phyloP scores from a whole-genome alignment of 345 rosid genomes.

The Acer yangbiense region DNA sequence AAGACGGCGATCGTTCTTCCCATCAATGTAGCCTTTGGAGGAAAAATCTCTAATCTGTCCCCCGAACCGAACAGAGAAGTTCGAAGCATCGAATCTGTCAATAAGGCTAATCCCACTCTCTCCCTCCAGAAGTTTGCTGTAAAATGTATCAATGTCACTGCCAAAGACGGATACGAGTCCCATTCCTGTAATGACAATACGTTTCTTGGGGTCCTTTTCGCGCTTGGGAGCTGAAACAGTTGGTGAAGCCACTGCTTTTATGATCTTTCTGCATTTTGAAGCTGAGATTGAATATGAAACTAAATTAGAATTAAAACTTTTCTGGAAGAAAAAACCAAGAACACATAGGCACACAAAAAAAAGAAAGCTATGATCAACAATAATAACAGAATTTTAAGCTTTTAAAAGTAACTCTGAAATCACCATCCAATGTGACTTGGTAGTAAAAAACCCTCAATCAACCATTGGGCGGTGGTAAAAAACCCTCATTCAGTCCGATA shows the following conservation, averaged over 20 bases:
- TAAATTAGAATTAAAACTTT: slow-evolving; percentile 2
- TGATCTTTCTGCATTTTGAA: slow-evolving; percentile 39
- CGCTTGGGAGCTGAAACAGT: slow-evolving; percentile 54
- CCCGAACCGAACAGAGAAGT: slow-evolving; percentile 53
- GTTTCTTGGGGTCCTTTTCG: slow-evolving; percentile 53
- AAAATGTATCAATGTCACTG: slow-evolving; percentile 41
- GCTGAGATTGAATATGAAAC: slow-evolving; percentile 29
- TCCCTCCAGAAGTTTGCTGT: slow-evolving; percentile 60
- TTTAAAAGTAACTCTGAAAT: too few species aligned
- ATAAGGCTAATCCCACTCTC: slow-evolving; percentile 67
- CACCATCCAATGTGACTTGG: too few species aligned
- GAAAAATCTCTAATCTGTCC: slow-evolving; percentile 69
- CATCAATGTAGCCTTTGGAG: slow-evolving; percentile 61
- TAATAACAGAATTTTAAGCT: neutral
- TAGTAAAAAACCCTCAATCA: too few species aligned
- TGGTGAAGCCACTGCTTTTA: slow-evolving; percentile 51
- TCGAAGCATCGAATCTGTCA: slow-evolving; percentile 64
- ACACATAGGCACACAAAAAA: too few species aligned
- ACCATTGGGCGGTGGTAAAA: too few species aligned
- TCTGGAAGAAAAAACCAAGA: neutral
- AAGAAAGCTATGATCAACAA: neutral
- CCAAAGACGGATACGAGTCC: slow-evolving; percentile 68
- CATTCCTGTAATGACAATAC: slow-evolving; percentile 69
- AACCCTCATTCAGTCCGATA: too few species aligned
- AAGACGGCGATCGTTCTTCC: slow-evolving; percentile 65